Percentiles rank a stretch among this genome's conserved stretches.
Conservation (phyloP, 805 yeast species). For the Wickerhamiella allomyrinae region DNA sequence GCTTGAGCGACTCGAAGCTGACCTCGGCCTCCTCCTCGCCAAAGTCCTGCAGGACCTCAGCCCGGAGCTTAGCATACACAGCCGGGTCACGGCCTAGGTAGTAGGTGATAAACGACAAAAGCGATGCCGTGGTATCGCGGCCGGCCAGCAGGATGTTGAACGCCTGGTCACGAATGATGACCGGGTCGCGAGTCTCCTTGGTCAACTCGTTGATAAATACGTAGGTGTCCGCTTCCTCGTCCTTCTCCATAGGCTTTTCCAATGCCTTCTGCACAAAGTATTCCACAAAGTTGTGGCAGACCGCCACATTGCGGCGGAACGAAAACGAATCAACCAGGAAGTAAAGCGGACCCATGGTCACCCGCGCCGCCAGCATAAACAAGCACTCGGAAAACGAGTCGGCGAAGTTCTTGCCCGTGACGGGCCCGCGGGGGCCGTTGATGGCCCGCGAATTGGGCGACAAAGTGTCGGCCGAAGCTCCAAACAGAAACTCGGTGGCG, state of each 20-base stretch:
- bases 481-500: constrained; percentile 21
- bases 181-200: constrained; percentile 35
- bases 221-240: constrained; percentile 26
- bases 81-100: constrained; percentile 31
- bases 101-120: constrained; percentile 33
- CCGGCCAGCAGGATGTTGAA: constrained; percentile 40
- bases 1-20: constrained; percentile 37
- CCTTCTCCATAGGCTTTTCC: constrained; percentile 21
- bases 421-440: constrained; percentile 14
- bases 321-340: constrained; percentile 16
- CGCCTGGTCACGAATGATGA: constrained; percentile 35
- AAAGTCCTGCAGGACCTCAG: constrained; percentile 26
- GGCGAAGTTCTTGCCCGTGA: constrained; percentile 17
- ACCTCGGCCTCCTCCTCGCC: constrained; percentile 20
- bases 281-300: constrained; percentile 28
- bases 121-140: constrained; percentile 41
- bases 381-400: constrained; percentile 17
- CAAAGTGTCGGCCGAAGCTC: constrained; percentile 19
- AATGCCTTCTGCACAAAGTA: constrained; percentile 30
- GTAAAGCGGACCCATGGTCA: constrained; percentile 15
- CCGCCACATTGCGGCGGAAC: constrained; percentile 25
- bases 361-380: constrained; percentile 14
- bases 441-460: constrained; percentile 7
- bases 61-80: constrained; percentile 25
- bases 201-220: constrained; percentile 36